phyloP scores from a whole-genome alignment of 257 asterid genomes.

The Nicotiana obtusifolia region DNA sequence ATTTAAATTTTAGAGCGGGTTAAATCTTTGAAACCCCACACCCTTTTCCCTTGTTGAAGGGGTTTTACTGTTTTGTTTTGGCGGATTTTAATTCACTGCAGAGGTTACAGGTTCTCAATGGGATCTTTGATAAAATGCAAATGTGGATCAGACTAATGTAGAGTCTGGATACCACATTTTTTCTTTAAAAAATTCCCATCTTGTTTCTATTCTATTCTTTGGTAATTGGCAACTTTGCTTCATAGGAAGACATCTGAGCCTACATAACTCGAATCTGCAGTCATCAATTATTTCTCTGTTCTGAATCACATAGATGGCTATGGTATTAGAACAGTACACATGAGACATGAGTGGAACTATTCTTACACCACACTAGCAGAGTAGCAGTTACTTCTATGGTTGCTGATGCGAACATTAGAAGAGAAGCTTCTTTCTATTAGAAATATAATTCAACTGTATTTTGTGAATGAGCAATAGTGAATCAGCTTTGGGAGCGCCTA shows the following conservation, averaged over 20 bases:
- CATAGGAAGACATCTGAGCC: not conserved
- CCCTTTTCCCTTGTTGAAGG: not conserved
- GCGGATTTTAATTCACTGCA: not conserved
- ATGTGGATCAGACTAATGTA: not conserved
- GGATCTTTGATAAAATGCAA: not conserved
- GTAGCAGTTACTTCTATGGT: not conserved
- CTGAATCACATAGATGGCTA: not conserved
- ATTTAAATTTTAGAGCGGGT: conserved; percentile 5
- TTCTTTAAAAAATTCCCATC: not conserved
- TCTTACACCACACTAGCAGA: not conserved
- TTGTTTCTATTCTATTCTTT: not conserved
- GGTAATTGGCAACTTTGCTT: not conserved
- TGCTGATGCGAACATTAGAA: not conserved
- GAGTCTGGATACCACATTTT: not conserved
- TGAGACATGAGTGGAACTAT: not conserved
- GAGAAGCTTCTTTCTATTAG: too few relatives aligned
- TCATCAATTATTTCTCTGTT: not conserved
- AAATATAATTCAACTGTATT: not conserved
- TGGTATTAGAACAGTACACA: not conserved
- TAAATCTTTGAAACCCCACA: not conserved
- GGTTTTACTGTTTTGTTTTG: not conserved
- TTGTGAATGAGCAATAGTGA: not conserved
- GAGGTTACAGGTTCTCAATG: conserved; percentile 4
- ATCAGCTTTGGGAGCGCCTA: not conserved
- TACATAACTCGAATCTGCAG: not conserved